Conservation (phyloP, 1,284 basidiomycete genomes). For the Singerocomus inundabilis region DNA sequence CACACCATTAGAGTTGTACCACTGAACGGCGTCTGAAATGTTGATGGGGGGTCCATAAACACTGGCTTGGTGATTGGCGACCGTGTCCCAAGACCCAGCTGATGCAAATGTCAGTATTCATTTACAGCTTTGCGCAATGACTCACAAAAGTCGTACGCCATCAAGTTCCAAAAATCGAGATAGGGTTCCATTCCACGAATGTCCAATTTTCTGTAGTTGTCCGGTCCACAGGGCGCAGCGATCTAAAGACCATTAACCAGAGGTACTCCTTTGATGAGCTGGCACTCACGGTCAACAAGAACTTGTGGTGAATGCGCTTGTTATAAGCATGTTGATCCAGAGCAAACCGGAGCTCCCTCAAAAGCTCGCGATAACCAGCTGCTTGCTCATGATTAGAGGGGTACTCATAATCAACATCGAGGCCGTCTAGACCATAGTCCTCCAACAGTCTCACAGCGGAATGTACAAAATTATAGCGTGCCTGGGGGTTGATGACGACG, state of each 20-base stretch:
- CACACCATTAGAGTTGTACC: conserved; percentile 75
- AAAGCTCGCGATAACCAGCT: conserved; percentile 57
- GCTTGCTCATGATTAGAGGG: conserved; percentile 51
- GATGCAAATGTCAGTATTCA: conserved; percentile 9
- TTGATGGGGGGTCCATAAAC: conserved; percentile 69
- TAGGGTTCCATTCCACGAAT: conserved; percentile 80
- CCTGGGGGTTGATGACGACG: conserved; percentile 53
- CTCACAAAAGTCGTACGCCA: conserved; percentile 79
- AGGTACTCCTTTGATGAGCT: neutral
- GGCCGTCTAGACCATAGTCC: conserved; percentile 84
- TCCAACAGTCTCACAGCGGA: conserved; percentile 74
- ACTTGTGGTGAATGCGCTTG: conserved; percentile 21
- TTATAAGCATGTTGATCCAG: conserved; percentile 55
- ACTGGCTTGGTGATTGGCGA: conserved; percentile 88
- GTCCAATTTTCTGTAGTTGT: conserved; percentile 78
- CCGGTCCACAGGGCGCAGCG: conserved; percentile 89
- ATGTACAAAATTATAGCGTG: conserved; percentile 69
- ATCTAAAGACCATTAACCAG: conserved; percentile 49
- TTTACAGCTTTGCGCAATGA: conserved; percentile 16
- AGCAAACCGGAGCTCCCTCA: conserved; percentile 54
- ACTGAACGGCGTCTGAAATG: conserved; percentile 68
- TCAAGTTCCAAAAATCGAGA: conserved; percentile 88
- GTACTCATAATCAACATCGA: conserved; percentile 73
- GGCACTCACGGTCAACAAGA: conserved; percentile 62
- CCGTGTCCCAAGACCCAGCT: conserved; percentile 81